phyloP scores from a whole-genome alignment of 2,329 filamentous ascomycete genomes.

The Aspergillus candidus region DNA sequence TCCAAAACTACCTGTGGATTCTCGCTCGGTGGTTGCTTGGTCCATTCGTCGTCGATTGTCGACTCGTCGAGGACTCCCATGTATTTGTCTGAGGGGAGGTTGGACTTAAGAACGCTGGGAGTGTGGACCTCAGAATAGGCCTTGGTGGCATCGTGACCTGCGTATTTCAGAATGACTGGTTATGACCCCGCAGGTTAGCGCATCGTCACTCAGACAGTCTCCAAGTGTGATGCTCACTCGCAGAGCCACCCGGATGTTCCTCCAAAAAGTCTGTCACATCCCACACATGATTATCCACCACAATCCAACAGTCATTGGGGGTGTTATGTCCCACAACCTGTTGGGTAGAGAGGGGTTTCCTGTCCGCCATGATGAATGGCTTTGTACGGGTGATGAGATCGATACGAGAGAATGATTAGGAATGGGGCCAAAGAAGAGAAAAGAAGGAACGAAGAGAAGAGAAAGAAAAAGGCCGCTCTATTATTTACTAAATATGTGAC shows the following conservation, averaged over 20 bases:
- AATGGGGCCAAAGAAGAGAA: no score
- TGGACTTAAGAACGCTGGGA: conserved; percentile 42
- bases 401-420: no score
- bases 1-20: conserved; percentile 22
- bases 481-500: no score
- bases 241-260: conserved; percentile 57
- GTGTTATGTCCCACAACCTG: conserved; percentile 48
- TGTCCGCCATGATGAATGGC: conserved; percentile 19
- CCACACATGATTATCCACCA: conserved; percentile 62
- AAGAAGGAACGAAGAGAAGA: no score
- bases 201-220: background rate
- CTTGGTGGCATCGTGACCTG: conserved; percentile 41
- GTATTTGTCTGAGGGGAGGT: conserved; percentile 40
- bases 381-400: no score
- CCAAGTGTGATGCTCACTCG: conserved; percentile 34
- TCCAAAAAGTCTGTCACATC: conserved; percentile 61
- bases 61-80: conserved; percentile 46
- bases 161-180: conserved; percentile 42
- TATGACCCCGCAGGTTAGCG: background rate
- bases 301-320: conserved; percentile 57
- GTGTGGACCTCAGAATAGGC: conserved; percentile 43
- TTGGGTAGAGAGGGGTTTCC: conserved; percentile 33
- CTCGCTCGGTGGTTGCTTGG: conserved; percentile 33
- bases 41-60: conserved; percentile 47
- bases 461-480: no score